Percentiles rank a stretch among this genome's conserved stretches.
Conservation (phyloP, 768 basidiomycete species). For the Mycena capillaripes region DNA sequence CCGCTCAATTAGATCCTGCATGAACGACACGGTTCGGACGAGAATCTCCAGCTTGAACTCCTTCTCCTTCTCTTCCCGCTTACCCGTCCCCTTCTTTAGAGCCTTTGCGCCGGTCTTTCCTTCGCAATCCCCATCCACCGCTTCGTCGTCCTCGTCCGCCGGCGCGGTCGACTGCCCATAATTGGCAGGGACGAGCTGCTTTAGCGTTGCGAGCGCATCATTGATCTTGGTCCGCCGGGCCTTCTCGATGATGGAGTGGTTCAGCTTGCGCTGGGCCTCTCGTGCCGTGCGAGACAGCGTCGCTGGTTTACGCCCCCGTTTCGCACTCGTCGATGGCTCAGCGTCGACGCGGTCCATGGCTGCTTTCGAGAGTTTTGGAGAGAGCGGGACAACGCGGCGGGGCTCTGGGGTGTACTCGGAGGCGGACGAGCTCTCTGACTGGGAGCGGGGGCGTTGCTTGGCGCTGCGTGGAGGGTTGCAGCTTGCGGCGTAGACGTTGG, state of each 20-base stretch:
- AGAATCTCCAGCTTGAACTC: constrained; percentile 96
- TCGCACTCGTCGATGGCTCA: constrained; percentile 50
- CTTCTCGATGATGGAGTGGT: constrained; percentile 96
- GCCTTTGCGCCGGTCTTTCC: constrained; percentile 37
- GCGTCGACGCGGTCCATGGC: constrained; percentile 40
- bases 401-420: constrained; percentile 56
- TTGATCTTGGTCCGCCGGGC: constrained; percentile 96
- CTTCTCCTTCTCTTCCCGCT: constrained; percentile 75
- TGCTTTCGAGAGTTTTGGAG: constrained; percentile 40
- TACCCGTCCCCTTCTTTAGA: constrained; percentile 53
- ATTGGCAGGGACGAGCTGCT: constrained; percentile 80
- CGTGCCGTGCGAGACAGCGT: constrained; percentile 81
- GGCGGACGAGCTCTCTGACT: constrained; percentile 69
- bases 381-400: constrained; percentile 32
- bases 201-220: constrained; percentile 84
- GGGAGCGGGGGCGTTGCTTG: constrained; percentile 41
- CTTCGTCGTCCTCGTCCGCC: constrained; percentile 54
- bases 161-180: constrained; percentile 49
- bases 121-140: constrained; percentile 50
- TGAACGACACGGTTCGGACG: constrained; percentile 83
- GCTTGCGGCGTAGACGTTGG: constrained; percentile 35
- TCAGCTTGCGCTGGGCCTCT: constrained; percentile 90
- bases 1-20: constrained; percentile 76
- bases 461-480: constrained; percentile 34
- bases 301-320: constrained; percentile 82